Conservation (phyloP, 139 green algal genomes). For the Pycnococcus provasolii region DNA sequence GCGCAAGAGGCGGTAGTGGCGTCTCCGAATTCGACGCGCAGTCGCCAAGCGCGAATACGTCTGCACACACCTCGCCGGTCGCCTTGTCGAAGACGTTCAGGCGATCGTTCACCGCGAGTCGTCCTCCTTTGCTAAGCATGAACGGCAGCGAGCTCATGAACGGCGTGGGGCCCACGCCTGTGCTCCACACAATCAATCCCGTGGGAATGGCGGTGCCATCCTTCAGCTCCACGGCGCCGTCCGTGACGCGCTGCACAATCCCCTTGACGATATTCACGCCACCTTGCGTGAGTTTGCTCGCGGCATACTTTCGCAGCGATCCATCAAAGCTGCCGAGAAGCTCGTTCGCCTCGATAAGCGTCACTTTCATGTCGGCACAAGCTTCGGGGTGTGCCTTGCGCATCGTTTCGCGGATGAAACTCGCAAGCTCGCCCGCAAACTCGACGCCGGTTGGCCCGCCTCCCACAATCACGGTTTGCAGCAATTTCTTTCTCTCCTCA, state of each 20-base stretch:
- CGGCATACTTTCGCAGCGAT: constrained; percentile 63
- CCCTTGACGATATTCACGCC: constrained; percentile 59
- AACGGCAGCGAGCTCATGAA: constrained; percentile 71
- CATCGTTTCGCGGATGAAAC: constrained; percentile 49
- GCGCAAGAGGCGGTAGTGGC: constrained; percentile 73
- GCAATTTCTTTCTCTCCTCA: constrained; percentile 42
- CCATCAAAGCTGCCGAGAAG: constrained; percentile 67
- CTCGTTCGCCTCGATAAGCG: constrained; percentile 60
- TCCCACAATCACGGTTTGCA: constrained; percentile 75
- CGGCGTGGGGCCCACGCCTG: constrained; percentile 65
- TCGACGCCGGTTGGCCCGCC: constrained; percentile 72
- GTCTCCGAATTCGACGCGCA: constrained; percentile 60
- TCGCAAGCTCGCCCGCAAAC: constrained; percentile 64
- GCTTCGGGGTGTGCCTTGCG: constrained; percentile 27
- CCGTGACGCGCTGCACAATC: constrained; percentile 28
- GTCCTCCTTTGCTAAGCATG: constrained; percentile 9
- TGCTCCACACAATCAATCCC: constrained; percentile 80
- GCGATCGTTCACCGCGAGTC: constrained; percentile 41
- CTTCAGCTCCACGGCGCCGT: constrained; percentile 45
- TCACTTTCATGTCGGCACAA: constrained; percentile 46
- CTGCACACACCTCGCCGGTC: neutral
- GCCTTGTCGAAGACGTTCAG: constrained; percentile 7
- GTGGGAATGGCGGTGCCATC: constrained; percentile 55
- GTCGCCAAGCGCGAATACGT: constrained; percentile 72
- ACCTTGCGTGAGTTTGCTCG: constrained; percentile 46